Conservation (phyloP, 495 filamentous ascomycete species). For the Podospora bellae-mahoneyi region DNA sequence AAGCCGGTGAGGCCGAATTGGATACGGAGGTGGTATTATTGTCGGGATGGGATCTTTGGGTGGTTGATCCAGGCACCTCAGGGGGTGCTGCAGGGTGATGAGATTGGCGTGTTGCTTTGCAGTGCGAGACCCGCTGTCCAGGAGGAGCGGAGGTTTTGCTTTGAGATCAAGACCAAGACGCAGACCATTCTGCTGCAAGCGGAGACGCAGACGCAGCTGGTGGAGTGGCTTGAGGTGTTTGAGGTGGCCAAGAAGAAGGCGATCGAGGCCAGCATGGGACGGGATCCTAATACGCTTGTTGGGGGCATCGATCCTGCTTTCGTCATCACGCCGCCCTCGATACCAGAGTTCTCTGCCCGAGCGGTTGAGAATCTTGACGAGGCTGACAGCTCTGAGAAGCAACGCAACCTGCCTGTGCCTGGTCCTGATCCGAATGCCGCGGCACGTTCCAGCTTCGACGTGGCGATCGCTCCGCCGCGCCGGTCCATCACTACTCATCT, state of each 20-base stretch:
- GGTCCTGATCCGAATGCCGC: conserved; percentile 54
- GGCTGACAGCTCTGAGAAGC: conserved; percentile 53
- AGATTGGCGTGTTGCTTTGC: conserved; percentile 91
- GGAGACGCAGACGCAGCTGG: conserved; percentile 83
- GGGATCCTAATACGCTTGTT: conserved; percentile 53
- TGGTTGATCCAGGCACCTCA: conserved; percentile 86
- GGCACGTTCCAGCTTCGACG: conserved; percentile 69
- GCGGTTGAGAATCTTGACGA: conserved; percentile 64
- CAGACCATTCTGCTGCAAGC: conserved; percentile 85
- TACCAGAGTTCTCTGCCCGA: conserved; percentile 84
- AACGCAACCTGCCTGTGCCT: conserved; percentile 63
- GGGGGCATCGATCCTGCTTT: conserved; percentile 79
- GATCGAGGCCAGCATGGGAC: conserved; percentile 68
- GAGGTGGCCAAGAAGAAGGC: conserved; percentile 91
- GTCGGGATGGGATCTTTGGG: conserved; percentile 92
- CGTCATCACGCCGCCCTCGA: conserved; percentile 81
- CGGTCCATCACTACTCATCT: conserved; percentile 43
- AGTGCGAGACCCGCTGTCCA: conserved; percentile 85
- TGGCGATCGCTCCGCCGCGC: conserved; percentile 47
- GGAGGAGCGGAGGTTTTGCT: conserved; percentile 93
- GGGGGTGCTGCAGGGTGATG: conserved; percentile 91
- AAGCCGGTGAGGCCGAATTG: conserved; percentile 85
- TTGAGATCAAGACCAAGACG: conserved; percentile 98
- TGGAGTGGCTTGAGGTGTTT: conserved; percentile 88
- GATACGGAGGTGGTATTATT: conserved; percentile 90